Base-by-base conservation (phyloP, 441 rosid genomes). In the Cnidoscolus chayamansa region DNA sequence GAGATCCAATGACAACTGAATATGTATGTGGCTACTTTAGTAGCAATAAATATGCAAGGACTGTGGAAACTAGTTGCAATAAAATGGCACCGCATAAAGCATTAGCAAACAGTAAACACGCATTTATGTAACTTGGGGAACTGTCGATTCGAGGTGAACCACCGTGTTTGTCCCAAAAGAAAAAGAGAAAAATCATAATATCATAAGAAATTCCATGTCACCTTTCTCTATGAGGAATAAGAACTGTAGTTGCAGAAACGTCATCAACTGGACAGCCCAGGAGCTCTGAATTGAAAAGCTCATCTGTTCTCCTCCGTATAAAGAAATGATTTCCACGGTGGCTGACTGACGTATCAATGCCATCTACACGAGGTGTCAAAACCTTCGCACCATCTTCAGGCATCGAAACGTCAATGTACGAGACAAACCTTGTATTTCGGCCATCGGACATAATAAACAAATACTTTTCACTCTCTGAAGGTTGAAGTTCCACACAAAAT, bases 241-340 rank as follows among this genome's bases (percentile, higher is more conserved):
- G 86, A 69, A 88, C 81, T 0, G 81, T 83, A 50, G 88, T 89
- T 72, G 82, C 86, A 15, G 91, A 85, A 63, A 80, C 68, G 57
- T 90, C 79, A 74, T 88, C 83, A 72, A 92, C 77, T 5, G 89
- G 81, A 73, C 96, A 92, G 57, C 89, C 93, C 47, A 94, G 62
- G 32, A 94, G 25, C 76, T 92, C 93, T 40, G 98, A 92, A 76
- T 92, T 94, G 88, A 86, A 94, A 77, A 84, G 82, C 65, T 87
- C 86, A 58, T 82, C 85, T 67, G 87, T 94, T 73, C 98, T 85
- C 78, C 86, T 84, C 79, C 56, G 81, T 63, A 94, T 85, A 74
- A 89, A 88, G 78, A 94, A 94, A 80, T 92, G 91, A 73, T 86
- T 84, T 78, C 96, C 98, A 30, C 96, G 86, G 82, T 92, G 97